Evolutionary conservation across 495 filamentous ascomycete species (phyloP), one percentile per base, ranked within the genome.

Genomic region (Penicillium paxilli): DNA sequence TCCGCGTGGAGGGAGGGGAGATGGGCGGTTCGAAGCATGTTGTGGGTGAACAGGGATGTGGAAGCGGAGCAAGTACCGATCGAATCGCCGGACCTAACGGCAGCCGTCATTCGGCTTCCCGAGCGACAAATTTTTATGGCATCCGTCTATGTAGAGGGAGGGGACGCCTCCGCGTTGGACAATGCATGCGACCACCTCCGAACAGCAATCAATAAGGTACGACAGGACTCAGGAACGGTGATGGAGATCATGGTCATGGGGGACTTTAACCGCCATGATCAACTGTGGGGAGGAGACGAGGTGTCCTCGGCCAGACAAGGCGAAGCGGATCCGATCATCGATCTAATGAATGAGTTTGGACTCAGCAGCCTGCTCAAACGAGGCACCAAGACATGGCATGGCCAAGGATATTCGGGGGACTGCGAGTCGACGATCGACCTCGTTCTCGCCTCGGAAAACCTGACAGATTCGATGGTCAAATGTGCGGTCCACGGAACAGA

Each of bases 181-280:
- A 33, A 52, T 32, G 28, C 47, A 12, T 60, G 47, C 26, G 47
- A 48, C 55, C 52, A 49, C 44, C 47, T 60, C 8, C 40, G 52
- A 35, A 55, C 55, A 19, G 57, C 52, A 14, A 48, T 60, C 19
- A 40, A 24, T 26, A 51, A 48, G 30, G 57, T 60, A 23, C 52
- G 52, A 35, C 51, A 42, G 47, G 53, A 54, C 35, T 47, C 49
- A 17, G 60, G 47, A 12, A 32, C 51, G 0, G 53, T 52, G 57
- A 46, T 64, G 53, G 57, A 64, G 16, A 33, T 59, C 32, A 48
- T 64, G 50, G 49, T 73, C 52, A 42, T 62, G 47, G 65, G 67
- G 38, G 65, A 73, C 60, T 71, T 71, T 44, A 72, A 71, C 54
- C 62, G 59, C 38, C 58, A 69, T 55, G 60, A 75, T 61, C 60